Conservation (phyloP, 78 protist species). For the Guillardia theta region DNA sequence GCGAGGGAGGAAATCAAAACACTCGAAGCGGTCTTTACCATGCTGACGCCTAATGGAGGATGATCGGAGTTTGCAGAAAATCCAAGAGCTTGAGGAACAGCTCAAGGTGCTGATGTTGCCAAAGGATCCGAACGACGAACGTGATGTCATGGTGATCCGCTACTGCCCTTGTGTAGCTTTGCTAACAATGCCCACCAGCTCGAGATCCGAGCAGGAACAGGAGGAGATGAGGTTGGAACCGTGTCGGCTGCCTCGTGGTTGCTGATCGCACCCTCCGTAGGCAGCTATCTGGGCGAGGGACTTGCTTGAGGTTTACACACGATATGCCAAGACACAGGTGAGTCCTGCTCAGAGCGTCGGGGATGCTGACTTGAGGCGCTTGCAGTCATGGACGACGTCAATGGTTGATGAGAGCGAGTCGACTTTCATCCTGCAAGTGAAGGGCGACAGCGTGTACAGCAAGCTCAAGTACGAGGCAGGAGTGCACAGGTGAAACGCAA, state of each 20-base stretch:
- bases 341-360: not conserved
- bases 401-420: not conserved
- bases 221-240: not conserved
- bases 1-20: not conserved
- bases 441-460: slow-evolving; percentile 28
- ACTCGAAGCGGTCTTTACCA: not conserved
- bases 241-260: not conserved
- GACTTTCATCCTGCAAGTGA: not conserved
- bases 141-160: slow-evolving; percentile 40
- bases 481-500: too few species aligned
- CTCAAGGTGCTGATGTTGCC: slow-evolving; percentile 51
- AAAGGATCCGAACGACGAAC: slow-evolving; percentile 46
- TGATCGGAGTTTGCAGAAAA: not conserved
- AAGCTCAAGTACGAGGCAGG: slow-evolving; percentile 44
- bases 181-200: too few species aligned
- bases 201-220: slow-evolving; percentile 53
- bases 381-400: not conserved
- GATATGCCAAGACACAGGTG: slow-evolving; percentile 42
- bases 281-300: not conserved
- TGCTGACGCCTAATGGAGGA: not conserved
- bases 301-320: not conserved
- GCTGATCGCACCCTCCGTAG: not conserved
- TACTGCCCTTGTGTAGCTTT: too few species aligned
- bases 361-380: not conserved
- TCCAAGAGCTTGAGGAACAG: not conserved